phyloP scores from a whole-genome alignment of 2,329 filamentous ascomycete genomes.

The Alternaria triticimaculans region DNA sequence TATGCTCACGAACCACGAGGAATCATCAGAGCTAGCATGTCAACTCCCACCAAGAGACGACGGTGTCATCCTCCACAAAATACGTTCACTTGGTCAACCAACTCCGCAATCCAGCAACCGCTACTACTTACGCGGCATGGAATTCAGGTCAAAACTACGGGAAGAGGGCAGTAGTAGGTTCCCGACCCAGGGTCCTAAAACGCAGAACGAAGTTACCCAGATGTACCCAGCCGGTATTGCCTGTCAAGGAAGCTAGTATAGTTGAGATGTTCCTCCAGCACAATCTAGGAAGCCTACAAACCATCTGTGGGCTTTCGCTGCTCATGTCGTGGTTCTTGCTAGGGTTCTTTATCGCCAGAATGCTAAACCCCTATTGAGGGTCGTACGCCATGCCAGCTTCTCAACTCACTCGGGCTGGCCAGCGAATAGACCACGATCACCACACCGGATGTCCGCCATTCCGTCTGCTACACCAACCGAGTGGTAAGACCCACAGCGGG shows the following conservation, averaged over 20 bases:
- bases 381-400: neutral
- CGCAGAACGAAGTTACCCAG: neutral
- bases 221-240: neutral
- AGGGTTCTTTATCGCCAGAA: neutral
- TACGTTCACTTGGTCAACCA: neutral
- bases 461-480: neutral
- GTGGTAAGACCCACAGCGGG: neutral
- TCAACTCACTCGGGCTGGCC: neutral
- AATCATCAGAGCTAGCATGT: neutral
- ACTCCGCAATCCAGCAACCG: neutral
- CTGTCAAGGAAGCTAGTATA: neutral
- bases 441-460: neutral
- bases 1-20: neutral
- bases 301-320: too few relatives aligned
- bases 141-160: neutral
- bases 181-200: neutral
- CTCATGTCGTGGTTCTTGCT: neutral
- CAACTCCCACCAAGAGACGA: neutral
- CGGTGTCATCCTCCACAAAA: neutral
- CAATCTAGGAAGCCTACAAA: neutral
- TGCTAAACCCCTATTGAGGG: neutral
- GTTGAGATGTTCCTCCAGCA: neutral
- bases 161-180: neutral
- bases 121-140: neutral
- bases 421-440: neutral